Base-by-base conservation (phyloP, 345 rosid genomes). In the Syzygium oleosum region DNA sequence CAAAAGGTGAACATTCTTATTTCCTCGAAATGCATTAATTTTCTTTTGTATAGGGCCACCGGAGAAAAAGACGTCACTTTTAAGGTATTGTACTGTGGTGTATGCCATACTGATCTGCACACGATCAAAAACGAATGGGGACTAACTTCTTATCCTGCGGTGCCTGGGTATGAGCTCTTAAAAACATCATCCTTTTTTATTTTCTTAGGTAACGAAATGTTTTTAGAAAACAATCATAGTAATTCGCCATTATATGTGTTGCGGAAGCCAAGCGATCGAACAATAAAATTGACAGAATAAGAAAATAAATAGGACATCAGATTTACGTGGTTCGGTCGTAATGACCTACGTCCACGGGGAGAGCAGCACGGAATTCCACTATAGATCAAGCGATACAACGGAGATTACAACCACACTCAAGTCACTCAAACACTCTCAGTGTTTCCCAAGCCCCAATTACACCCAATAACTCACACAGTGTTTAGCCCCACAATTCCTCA, bases 21-120 rank as follows among this genome's bases (percentile, higher is more conserved):
- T 63, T n/a, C 29, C 19, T n/a, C 1, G 5, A 63, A 34, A 63
- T 29, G 77, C 77, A 63, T 14, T 63, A 15, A 63, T 61, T n/a
- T 49, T 11, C 17, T 3, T 88, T 84, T 89, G 46, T 43, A 58
- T 84, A 88, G 84, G 86, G 92, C 88, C 59, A 91, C 88, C 1
- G 91, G 91, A 8, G 86, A 68, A 51, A 87, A 87, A 7, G 93
- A 92, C 46, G 89, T 93, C 34, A 88, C 92, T 2, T 90, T 93
- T 84, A 86, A 91, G 59, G 88, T 93, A 31, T 51, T 90, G 68
- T 92, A 90, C 17, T 93, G 93, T 68, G 93, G 93, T 34, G 88
- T 92, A 51, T 93, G 94, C 63, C 94, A 93, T 58, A 87, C 91
- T 6, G 93, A 93, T 86, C 88, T 92, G 38, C 93, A 92, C 84